phyloP scores from a whole-genome alignment of 2,329 filamentous ascomycete genomes.

The Ambrosiella xylebori region DNA sequence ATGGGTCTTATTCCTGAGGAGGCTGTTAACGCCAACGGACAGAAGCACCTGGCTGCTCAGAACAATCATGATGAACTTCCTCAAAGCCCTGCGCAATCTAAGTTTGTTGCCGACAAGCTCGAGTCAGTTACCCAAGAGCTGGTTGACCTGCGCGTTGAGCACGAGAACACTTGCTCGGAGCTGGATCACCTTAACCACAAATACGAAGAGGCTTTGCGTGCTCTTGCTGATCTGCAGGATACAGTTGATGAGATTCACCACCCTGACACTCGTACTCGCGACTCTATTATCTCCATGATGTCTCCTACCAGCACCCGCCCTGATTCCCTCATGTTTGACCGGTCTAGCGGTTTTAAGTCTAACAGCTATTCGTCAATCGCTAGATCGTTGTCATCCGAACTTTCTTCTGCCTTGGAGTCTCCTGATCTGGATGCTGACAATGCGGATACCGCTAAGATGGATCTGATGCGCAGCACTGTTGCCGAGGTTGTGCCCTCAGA shows the following conservation, averaged over 20 bases:
- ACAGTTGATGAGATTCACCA: slow-evolving; percentile 63
- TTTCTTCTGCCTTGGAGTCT: slow-evolving; percentile 73
- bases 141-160: slow-evolving; percentile 74
- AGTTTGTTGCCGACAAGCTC: slow-evolving; percentile 80
- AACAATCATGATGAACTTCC: slow-evolving; percentile 27
- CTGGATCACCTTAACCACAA: slow-evolving; percentile 70
- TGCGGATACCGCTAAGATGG: slow-evolving; percentile 26
- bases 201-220: slow-evolving; percentile 75
- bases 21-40: slow-evolving; percentile 11
- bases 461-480: slow-evolving; percentile 8
- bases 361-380: slow-evolving; percentile 51
- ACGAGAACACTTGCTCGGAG: slow-evolving; percentile 67
- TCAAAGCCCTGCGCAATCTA: slow-evolving; percentile 61
- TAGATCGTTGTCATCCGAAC: slow-evolving; percentile 83
- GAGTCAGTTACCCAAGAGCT: slow-evolving; percentile 85
- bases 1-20: slow-evolving; percentile 15
- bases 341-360: slow-evolving; percentile 54
- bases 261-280: slow-evolving; percentile 31
- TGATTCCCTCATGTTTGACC: slow-evolving; percentile 72
- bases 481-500: slow-evolving; percentile 9
- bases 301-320: slow-evolving; percentile 40
- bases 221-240: slow-evolving; percentile 73
- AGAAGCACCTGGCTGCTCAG: slow-evolving; percentile 5
- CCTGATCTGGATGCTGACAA: slow-evolving; percentile 39
- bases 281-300: slow-evolving; percentile 37